Evolutionary conservation across 176 grass and related monocot species (phyloP).

Genomic region (Rhipidocladum racemiflorum): DNA sequence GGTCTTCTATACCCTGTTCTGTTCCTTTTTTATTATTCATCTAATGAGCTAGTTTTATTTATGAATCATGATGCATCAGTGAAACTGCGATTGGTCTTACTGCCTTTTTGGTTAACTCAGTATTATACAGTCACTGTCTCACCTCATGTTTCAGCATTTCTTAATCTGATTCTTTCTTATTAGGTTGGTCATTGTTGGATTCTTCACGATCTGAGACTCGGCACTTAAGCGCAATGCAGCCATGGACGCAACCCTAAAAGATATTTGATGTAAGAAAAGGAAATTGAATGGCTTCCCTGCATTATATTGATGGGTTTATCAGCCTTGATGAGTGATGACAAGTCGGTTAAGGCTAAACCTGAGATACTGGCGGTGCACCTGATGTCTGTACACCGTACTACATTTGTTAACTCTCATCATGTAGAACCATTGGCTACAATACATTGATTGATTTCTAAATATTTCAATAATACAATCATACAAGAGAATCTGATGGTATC

Average conservation of each 20-base stretch:
- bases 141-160: neutral
- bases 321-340: neutral
- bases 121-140: neutral
- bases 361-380: neutral
- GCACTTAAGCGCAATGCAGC: neutral
- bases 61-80: neutral
- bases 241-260: neutral
- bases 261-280: neutral
- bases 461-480: neutral
- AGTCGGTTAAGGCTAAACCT: neutral
- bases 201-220: neutral
- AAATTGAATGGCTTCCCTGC: neutral
- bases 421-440: neutral
- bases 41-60: neutral
- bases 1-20: neutral
- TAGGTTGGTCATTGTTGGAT: constrained; percentile 20
- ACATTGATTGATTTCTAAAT: neutral
- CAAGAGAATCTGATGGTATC: neutral
- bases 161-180: constrained; percentile 2
- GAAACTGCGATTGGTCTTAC: neutral
- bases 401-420: neutral
- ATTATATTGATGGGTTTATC: neutral
- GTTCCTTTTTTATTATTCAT: neutral
- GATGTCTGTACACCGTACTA: neutral
- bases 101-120: neutral